A percentile compares a stretch with the other conserved stretches of the same genome.
Conservation (phyloP, 805 yeast species). For the Ogataea nonfermentans region DNA sequence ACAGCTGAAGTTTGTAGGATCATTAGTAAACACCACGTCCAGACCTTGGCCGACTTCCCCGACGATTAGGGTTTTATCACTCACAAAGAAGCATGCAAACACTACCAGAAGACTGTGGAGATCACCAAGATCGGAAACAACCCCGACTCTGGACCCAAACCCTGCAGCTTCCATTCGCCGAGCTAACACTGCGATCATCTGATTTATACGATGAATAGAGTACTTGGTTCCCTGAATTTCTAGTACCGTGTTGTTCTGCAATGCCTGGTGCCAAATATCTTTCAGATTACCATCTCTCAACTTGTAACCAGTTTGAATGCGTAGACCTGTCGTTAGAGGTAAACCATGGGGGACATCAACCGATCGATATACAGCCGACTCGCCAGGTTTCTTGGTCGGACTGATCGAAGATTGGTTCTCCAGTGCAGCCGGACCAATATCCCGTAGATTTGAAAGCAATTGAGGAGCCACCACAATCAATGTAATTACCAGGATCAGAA, state of each 20-base stretch:
- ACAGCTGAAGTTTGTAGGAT: neutral
- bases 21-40: conserved; percentile 1
- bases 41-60: neutral
- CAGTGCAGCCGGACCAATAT: conserved; percentile 57
- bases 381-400: conserved; percentile 60
- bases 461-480: conserved; percentile 18
- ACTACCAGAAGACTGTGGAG: conserved; percentile 24
- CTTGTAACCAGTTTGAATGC: conserved; percentile 60
- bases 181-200: conserved; percentile 31
- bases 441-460: conserved; percentile 40
- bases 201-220: conserved; percentile 31
- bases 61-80: conserved; percentile 35
- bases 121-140: conserved; percentile 21
- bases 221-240: conserved; percentile 31
- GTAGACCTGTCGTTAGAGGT: conserved; percentile 67
- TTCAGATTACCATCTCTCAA: conserved; percentile 71
- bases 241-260: conserved; percentile 21
- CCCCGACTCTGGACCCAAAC: conserved; percentile 23
- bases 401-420: conserved; percentile 65
- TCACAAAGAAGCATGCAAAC: conserved; percentile 33
- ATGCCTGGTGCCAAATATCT: conserved; percentile 67
- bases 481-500: conserved; percentile 7
- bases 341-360: conserved; percentile 70
- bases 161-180: conserved; percentile 28
- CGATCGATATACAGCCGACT: conserved; percentile 76